phyloP scores from a whole-genome alignment of 768 basidiomycete genomes.

The Trametes elegans region DNA sequence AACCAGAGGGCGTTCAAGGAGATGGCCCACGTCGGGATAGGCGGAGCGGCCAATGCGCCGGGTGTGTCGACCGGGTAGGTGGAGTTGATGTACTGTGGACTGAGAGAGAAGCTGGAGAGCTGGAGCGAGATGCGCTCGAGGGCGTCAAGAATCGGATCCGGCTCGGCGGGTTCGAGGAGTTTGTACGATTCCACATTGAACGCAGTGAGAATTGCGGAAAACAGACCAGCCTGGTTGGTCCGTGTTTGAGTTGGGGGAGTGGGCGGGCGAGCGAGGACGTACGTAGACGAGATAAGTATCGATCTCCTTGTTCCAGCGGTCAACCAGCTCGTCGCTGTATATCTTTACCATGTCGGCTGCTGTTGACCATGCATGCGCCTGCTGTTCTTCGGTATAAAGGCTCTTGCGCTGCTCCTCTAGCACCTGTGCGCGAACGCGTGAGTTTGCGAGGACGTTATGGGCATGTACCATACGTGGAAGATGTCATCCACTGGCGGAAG shows the following conservation, averaged over 20 bases:
- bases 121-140: constrained; percentile 6
- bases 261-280: not conserved
- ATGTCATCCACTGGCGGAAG: not conserved
- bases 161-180: constrained; percentile 13
- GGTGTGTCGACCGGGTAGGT: not conserved
- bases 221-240: constrained; percentile 24
- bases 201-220: constrained; percentile 27
- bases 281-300: constrained; percentile 5
- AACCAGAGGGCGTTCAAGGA: constrained; percentile 26
- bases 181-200: constrained; percentile 24
- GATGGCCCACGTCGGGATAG: not conserved
- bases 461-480: not conserved
- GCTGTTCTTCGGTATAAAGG: constrained; percentile 36
- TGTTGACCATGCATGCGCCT: not conserved
- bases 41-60: not conserved
- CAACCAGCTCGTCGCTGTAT: constrained; percentile 2
- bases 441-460: not conserved
- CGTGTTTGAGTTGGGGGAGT: not conserved
- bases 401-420: not conserved
- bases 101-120: constrained; percentile 8
- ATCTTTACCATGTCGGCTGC: not conserved
- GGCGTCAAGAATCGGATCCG: not conserved
- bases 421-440: not conserved
- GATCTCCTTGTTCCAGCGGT: constrained; percentile 1
- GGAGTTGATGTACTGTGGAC: constrained; percentile 12